Conservation (phyloP, 2,329 filamentous ascomycete genomes). For the Penicillium hordei region DNA sequence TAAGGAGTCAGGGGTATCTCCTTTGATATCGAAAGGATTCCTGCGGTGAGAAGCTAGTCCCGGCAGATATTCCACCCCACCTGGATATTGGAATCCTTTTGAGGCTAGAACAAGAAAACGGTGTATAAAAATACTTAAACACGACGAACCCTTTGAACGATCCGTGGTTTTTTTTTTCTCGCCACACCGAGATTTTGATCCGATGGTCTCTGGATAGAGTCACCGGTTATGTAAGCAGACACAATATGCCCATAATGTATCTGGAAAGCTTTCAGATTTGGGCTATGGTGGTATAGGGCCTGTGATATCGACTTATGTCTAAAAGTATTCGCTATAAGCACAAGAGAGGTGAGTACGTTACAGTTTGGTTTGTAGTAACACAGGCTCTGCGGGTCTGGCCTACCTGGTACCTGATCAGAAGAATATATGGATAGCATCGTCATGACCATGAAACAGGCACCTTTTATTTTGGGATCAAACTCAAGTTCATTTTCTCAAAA, state of each 20-base stretch:
- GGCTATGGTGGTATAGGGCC: not conserved
- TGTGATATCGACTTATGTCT: not conserved
- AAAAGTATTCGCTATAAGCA: not conserved
- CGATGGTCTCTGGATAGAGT: conserved; percentile 13
- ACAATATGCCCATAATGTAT: not conserved
- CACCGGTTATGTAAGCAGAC: conserved; percentile 16
- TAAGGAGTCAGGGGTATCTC: conserved; percentile 6
- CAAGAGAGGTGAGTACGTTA: not conserved
- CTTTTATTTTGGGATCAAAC: not conserved
- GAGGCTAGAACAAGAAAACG: not conserved
- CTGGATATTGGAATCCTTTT: not conserved
- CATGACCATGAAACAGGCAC: not conserved
- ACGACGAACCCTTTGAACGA: not conserved
- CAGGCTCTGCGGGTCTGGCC: not conserved
- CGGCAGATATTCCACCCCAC: not conserved
- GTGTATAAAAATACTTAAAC: not conserved
- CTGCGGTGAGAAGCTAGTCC: conserved; percentile 2
- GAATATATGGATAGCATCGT: not conserved
- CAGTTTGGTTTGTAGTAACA: not conserved
- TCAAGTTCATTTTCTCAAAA: not conserved
- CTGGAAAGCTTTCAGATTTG: not conserved
- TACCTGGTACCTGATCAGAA: not conserved
- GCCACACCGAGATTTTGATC: conserved; percentile 23
- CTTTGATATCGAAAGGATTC: not conserved
- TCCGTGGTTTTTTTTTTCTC: conserved; percentile 4